Conservation (phyloP, 495 filamentous ascomycete genomes). For the Neurospora sublineolata region DNA sequence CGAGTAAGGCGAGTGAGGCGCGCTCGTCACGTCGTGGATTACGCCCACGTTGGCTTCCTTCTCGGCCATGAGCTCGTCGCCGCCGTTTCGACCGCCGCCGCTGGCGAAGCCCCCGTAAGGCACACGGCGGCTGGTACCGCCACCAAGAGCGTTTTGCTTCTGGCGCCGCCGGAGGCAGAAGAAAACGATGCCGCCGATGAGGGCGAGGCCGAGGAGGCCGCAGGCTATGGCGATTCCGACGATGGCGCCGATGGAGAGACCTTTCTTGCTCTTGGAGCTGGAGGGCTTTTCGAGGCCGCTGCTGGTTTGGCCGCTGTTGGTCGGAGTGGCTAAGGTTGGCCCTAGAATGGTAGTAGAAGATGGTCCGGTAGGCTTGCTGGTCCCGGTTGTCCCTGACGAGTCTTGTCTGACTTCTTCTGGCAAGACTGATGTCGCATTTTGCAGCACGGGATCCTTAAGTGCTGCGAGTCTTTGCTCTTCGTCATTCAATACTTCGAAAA, state of each 20-base stretch:
- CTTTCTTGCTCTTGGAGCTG: not conserved
- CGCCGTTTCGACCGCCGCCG: constrained; percentile 11
- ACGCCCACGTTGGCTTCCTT: constrained; percentile 26
- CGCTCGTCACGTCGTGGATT: constrained; percentile 11
- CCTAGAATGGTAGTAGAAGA: not conserved
- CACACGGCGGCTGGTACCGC: not conserved
- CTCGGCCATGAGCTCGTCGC: constrained; percentile 27
- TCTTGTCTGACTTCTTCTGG: too few relatives aligned
- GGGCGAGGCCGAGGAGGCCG: constrained; percentile 20
- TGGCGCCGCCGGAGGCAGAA: constrained; percentile 24
- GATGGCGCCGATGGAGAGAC: constrained; percentile 25
- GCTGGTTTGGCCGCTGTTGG: not conserved
- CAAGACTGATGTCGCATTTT: too few relatives aligned
- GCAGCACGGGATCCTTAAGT: too few relatives aligned
- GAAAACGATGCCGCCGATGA: constrained; percentile 24
- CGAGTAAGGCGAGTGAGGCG: constrained; percentile 28
- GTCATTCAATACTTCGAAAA: not conserved
- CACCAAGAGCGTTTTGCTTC: not conserved
- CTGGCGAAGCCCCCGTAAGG: constrained; percentile 8
- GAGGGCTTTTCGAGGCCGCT: not conserved
- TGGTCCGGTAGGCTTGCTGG: not conserved
- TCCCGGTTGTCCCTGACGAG: not conserved
- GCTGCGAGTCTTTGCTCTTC: too few relatives aligned
- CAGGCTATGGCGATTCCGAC: constrained; percentile 33
- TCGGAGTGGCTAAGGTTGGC: not conserved